These are phyloP conservation scores for Rutstroemia sydowiana DNA, from an alignment of 2,329 filamentous ascomycete genomes.

Conservation along the genomic window DNA sequence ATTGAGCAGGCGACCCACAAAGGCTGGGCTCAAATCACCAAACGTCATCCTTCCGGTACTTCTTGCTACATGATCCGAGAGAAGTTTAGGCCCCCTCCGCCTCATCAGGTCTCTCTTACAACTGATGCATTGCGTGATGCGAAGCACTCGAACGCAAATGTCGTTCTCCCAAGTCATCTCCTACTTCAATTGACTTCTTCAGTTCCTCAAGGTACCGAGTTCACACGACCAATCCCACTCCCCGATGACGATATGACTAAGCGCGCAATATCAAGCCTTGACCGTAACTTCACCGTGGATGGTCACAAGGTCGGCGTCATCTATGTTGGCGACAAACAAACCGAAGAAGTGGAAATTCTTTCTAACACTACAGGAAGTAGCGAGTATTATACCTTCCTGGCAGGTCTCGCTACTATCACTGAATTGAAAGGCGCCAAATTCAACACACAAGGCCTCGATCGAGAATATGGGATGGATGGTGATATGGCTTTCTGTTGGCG, in stretches of 20 bases:
- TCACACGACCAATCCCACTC: conserved; percentile 64
- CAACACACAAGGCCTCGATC: conserved; percentile 88
- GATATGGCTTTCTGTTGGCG: conserved; percentile 90
- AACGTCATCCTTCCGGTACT: conserved; percentile 62
- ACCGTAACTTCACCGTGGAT: conserved; percentile 83
- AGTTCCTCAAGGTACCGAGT: conserved; percentile 48
- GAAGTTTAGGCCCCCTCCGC: conserved; percentile 49
- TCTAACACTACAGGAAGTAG: conserved; percentile 78
- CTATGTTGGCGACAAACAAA: conserved; percentile 85
- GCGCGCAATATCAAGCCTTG: conserved; percentile 73
- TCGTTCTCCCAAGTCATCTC: conserved; percentile 65
- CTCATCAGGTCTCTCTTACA: conserved; percentile 45
- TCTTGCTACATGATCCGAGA: conserved; percentile 47
- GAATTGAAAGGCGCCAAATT: conserved; percentile 75
- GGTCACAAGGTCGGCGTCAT: conserved; percentile 93
- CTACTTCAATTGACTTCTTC: conserved; percentile 63
- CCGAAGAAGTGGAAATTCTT: conserved; percentile 73
- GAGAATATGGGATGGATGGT: conserved; percentile 69
- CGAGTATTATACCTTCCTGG: conserved; percentile 81
- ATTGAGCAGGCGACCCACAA: conserved; percentile 62
- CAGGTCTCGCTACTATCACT: conserved; percentile 73
- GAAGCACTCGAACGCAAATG: conserved; percentile 46
- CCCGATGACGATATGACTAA: conserved; percentile 48
- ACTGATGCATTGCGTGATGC: conserved; percentile 43
- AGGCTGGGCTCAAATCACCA: conserved; percentile 64